Base-by-base conservation (phyloP, 2,329 filamentous ascomycete species). In the Mycocentrospora acerina region DNA sequence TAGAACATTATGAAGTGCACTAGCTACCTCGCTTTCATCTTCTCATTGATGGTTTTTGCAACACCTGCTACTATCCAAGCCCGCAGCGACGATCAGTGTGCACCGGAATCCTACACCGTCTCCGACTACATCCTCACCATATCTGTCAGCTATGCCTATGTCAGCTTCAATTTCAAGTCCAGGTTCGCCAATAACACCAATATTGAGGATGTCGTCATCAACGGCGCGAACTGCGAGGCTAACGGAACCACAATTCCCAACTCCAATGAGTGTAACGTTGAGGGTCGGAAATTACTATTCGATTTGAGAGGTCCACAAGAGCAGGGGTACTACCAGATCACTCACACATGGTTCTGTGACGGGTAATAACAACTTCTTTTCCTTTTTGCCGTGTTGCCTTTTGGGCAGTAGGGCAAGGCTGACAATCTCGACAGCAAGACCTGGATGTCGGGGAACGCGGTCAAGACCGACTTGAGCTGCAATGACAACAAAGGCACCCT, bases 311-410 rank as follows among this genome's bases (percentile, higher is more conserved):
- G 28, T 3, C 39, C 46, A 8, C 46, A 56, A 26, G 46, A 53
- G 3, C 29, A 44, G 26, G 51, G 47, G 5, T 45, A 50, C 29
- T 62, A 57, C 34, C 54, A 57, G 28, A 45, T 65, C 24, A 50
- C 47, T 2, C 61, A 65, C 41, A 43, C 42, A 6, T 65, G 60
- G 60, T 32, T 27, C 14, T 65, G 61, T 36, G 40, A 55, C 22
- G 51, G 50, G 61, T 65, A 39, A 38, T 58, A 55, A 15, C 13
- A 13, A 15, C n/a, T 18, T 13, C 17, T n/a, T 7, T 22, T 22
- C 3, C 14, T 29, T n/a, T 22, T 26, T 27, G 10, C n/a, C n/a
- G 24, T 25, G 12, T 25, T 18, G 3, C 4, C 15, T 34, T 11
- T 25, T 16, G 11, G n/a, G n/a, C n/a, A n/a, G 4, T 16, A 12